Base-by-base conservation (phyloP, 768 basidiomycete species). In the Suillus fuscotomentosus region DNA sequence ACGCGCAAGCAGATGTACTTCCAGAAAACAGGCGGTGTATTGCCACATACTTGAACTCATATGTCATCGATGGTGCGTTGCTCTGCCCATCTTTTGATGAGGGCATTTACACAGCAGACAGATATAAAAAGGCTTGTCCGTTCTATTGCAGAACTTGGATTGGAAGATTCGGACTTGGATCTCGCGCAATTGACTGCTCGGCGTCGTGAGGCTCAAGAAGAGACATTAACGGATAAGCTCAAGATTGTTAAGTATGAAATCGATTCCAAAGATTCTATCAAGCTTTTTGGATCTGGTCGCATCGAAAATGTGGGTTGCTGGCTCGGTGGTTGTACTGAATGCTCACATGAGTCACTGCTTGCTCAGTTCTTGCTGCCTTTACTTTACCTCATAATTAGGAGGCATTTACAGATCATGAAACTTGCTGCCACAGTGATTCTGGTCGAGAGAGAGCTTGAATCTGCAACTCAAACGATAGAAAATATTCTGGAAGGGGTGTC, bases 351-450 rank as follows among this genome's bases (percentile, higher is more conserved):
- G n/a, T 14, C 45, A n/a, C n/a, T 11, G 27, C 38, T 69, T 47
- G 17, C 34, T 43, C 20, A 80, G 78, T 75, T 74, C 60, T 50
- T 79, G 10, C 70, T 78, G 3, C 77, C 79, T 0, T 66, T 80
- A 22, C 61, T 80, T 1, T 76, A 75, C 60, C 70, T 81, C 0
- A 67, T 79, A 0, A 65, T 79, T 34, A 68, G 72, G 50, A 71
- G 76, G 38, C 76, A 80, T 68, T 67, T 77, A 39, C 69, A 75
- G 47, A 73, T 77, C 31, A 67, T 81, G 42, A 69, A 71, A 24
- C 61, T 76, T 6, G 71, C 71, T 5, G 66, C 67, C 31, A 73
- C 47, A 13, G 67, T 67, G 3, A 61, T 76, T 3, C 47, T 79
- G 0, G 67, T 77, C n/a, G 66, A 68, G 9, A 69, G 73, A 57